Evolutionary conservation across 2,329 filamentous ascomycete species (phyloP), one percentile per base, ranked within the genome.

Genomic region (Phoma herbarum): DNA sequence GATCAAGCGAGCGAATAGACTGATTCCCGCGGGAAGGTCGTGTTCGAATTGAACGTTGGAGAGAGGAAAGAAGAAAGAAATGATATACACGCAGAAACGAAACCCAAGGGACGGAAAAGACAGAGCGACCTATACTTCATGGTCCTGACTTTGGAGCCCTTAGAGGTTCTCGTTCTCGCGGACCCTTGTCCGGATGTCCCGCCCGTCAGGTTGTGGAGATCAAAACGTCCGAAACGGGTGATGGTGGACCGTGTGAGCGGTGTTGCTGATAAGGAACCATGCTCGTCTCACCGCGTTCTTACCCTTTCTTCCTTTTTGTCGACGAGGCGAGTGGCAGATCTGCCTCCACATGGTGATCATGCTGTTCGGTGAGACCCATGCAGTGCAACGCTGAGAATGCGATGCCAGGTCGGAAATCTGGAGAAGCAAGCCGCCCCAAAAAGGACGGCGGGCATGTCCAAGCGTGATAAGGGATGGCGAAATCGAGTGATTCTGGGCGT

Each of bases 261-360:
- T 61, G 61, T 67, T 57, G 64, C 66, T 68, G 73, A 75, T 76
- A 76, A 76, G 73, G 57, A 69, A 61, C 62, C 67, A 57, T 68
- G 67, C 58, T 50, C 45, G 31, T 53, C 46, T 53, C 61, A 63
- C 62, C 52, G 61, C 57, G 49, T 54, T 53, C 56, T 46, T 29
- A 39, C 39, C 41, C 12, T 41, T 41, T 28, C 8, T 60, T 59
- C 56, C 47, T 67, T 54, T 63, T 61, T 23, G 7, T 41, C 57
- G 56, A 59, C 50, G 57, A 69, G 69, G 66, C 67, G 65, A 70
- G 60, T 47, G 61, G 58, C 52, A 52, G 53, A 47, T 52, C 62
- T 49, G 59, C 59, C 67, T 67, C 69, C 65, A 69, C 68, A 63
- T 43, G 59, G 53, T 56, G 60, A 65, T 62, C 44, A 57, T 54